Base-by-base conservation (phyloP, 1,284 basidiomycete genomes). In the Stereum hirsutum region DNA sequence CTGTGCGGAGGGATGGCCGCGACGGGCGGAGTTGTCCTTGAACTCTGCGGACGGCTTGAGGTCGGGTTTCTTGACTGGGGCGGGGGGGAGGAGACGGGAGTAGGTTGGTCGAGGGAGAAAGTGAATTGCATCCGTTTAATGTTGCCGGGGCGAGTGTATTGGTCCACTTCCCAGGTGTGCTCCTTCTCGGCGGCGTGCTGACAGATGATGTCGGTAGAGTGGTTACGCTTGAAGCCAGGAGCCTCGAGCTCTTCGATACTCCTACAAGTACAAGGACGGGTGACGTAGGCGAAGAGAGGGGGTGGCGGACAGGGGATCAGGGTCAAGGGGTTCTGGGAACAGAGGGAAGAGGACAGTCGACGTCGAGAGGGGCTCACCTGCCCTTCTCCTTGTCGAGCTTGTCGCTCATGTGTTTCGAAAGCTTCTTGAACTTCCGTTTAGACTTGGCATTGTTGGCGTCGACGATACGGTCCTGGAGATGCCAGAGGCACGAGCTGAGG, bases 341-440 rank as follows among this genome's bases (percentile, higher is more conserved):
- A 2, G 15, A 3, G 15, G 17, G 6, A n/a, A 30, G 33, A 46
- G 40, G 24, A 17, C 40, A 47, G 24, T 21, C 34, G n/a, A n/a
- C 2, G 3, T n/a, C 2, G 19, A 19, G 6, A n/a, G 30, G 12
- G 27, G 71, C 80, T 50, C 44, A 86, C 85, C 84, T 65, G 57
- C 85, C 86, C 64, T 89, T 89, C 66, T 89, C 86, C 66, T 85
- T 86, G 71, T 89, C 86, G 53, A 89, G 69, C 62, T 86, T 88
- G 68, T 89, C 86, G 51, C 86, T 75, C 85, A 89, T 89, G 60
- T 65, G 74, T 60, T 83, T 85, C 51, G 81, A 85, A 46, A 89
- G 75, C 54, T 85, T 86, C 68, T 81, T 84, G 72, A 89, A 89
- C 63, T 89, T 85, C 44, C 86, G 81, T 59, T 88, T 88, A 25